Evolutionary conservation across 345 rosid species (phyloP).

Genomic region (Eucalyptus sp.): DNA sequence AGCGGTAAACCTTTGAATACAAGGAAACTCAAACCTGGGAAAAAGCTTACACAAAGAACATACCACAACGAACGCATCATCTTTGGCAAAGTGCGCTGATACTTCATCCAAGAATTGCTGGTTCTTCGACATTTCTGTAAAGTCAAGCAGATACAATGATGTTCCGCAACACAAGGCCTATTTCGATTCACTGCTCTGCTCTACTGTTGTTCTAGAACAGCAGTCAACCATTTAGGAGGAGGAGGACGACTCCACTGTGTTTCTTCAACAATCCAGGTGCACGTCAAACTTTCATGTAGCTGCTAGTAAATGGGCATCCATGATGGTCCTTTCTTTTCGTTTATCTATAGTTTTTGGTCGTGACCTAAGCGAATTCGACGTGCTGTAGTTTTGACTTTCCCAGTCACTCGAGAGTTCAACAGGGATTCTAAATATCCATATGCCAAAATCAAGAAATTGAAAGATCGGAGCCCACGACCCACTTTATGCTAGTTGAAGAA

Average conservation of each 20-base stretch:
- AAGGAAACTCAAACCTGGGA: background rate
- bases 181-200: background rate
- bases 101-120: slow-evolving; percentile 12
- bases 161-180: background rate
- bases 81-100: slow-evolving; percentile 1
- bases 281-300: background rate
- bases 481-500: background rate
- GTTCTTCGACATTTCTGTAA: slow-evolving; percentile 11
- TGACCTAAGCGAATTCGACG: background rate
- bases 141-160: background rate
- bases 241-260: background rate
- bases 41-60: background rate
- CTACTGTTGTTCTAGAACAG: background rate
- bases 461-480: background rate
- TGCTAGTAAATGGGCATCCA: background rate
- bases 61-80: slow-evolving; percentile 8
- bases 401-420: background rate
- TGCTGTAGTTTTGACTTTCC: background rate
- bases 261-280: background rate
- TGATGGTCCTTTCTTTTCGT: background rate
- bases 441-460: background rate
- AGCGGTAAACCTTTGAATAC: background rate
- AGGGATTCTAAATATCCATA: background rate
- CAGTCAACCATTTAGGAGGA: background rate
- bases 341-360: background rate